Conservation (phyloP, 371 early-diverging fungal species). For the Cokeromyces recurvatus region DNA sequence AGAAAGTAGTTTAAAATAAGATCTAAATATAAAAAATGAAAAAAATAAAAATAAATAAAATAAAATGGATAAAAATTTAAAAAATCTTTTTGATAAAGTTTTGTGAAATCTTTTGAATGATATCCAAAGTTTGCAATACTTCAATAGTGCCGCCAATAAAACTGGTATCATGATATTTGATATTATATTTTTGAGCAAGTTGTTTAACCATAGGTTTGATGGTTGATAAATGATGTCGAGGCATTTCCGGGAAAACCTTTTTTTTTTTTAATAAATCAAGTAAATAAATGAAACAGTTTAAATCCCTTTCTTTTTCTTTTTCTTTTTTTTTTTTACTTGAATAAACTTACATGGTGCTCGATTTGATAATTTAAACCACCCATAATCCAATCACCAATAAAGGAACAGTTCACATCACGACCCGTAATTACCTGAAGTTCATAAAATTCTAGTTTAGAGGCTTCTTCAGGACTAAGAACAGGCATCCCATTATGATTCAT, state of each 20-base stretch:
- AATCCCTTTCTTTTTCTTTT: too few relatives aligned
- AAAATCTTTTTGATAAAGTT: constrained; percentile 40
- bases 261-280: not conserved
- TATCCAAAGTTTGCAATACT: constrained; percentile 59
- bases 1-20: too few relatives aligned
- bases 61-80: too few relatives aligned
- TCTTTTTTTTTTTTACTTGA: not conserved
- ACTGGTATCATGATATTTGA: constrained; percentile 65
- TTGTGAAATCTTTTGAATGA: constrained; percentile 49
- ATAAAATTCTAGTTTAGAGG: constrained; percentile 67
- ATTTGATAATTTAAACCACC: constrained; percentile 84
- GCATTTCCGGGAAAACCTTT: constrained; percentile 76
- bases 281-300: not conserved
- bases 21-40: too few relatives aligned
- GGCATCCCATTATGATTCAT: constrained; percentile 90
- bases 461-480: constrained; percentile 62
- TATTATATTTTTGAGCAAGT: constrained; percentile 66
- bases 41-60: too few relatives aligned
- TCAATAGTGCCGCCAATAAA: constrained; percentile 65
- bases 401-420: constrained; percentile 61
- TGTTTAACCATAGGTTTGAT: constrained; percentile 58
- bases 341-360: constrained; percentile 57
- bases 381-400: constrained; percentile 73
- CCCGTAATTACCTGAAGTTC: constrained; percentile 74
- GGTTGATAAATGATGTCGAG: constrained; percentile 65